Base-by-base conservation (phyloP, 2,329 filamentous ascomycete species). In the Pyricularia pennisetigena region DNA sequence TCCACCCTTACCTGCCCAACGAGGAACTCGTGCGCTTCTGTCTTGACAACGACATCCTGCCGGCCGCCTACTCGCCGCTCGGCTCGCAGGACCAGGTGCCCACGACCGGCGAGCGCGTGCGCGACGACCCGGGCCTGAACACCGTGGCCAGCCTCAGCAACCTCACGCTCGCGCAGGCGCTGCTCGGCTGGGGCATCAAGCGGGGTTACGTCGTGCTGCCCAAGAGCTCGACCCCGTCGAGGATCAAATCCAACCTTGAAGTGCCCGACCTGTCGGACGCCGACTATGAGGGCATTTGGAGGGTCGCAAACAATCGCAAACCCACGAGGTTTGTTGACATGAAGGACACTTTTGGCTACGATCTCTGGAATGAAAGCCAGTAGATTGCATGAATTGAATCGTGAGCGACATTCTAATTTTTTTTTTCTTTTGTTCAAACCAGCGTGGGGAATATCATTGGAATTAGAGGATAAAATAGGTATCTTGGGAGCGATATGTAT, bases 321-420 rank as follows among this genome's bases (percentile, higher is more conserved):
- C 87, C 90, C 77, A 86, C 84, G 29, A 86, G 90, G 54, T 92
- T 93, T 74, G 90, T 93, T 69, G 92, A 93, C 80, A 92, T 92
- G 90, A 92, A 91, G 83, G 89, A 91, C 71, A 91, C 88, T 0
- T 92, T 92, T 76, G 90, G 90, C 7, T 91, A 90, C 75, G 82
- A 92, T 73, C 85, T 92, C 66, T 89, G 87, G 87, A 82, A 88
- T 74, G 86, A 88, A 80, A 57, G 41, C n/a, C 49, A 57, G 20
- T 29, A 67, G 41, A 54, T 23, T 35, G 24, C 12, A 32, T 26
- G 63, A 24, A 24, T 66, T 32, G 29, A 3, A 61, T 24, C 23
- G 4, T 35, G 64, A 30, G 16, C 16, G 29, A 10, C 29, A 20
- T 64, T 65, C 32, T 59, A 20, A 59, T 69, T 66, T 23, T 26